Evolutionary conservation across 257 asterid species (phyloP).

Genomic region (Nicotiana tabacum): DNA sequence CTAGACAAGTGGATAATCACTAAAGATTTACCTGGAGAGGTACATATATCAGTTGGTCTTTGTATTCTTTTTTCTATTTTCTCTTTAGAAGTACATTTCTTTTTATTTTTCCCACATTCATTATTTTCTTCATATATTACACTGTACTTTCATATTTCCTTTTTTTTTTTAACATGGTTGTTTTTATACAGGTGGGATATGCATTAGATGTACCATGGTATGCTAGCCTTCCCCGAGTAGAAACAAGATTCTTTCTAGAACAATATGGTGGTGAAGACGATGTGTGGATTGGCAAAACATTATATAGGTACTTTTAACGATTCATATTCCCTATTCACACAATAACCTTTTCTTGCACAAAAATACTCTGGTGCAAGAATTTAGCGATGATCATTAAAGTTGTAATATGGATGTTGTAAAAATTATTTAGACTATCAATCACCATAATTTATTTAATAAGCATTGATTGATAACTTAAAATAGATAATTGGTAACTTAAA

Average conservation of each 20-base stretch:
- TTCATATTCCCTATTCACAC: not conserved
- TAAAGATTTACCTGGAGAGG: conserved; percentile 94
- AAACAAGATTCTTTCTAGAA: conserved; percentile 63
- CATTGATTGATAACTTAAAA: too few relatives aligned
- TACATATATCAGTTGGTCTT: conserved; percentile 12
- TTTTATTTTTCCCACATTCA: too few relatives aligned
- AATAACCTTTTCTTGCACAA: not conserved
- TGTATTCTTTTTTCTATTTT: not conserved
- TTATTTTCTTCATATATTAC: not conserved
- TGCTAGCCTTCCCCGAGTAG: conserved; percentile 69
- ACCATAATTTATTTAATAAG: too few relatives aligned
- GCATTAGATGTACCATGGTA: conserved; percentile 81
- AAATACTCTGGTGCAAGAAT: not conserved
- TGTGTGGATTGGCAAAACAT: conserved; percentile 93
- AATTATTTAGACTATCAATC: not conserved
- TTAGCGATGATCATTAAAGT: not conserved
- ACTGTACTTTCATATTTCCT: too few relatives aligned
- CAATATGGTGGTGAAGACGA: conserved; percentile 89
- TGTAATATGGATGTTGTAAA: too few relatives aligned
- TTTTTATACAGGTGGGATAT: conserved; percentile 52
- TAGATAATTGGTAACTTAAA: too few relatives aligned
- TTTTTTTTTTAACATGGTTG: not conserved
- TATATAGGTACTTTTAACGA: conserved; percentile 52
- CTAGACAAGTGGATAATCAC: conserved; percentile 89
- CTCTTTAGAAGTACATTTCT: too few relatives aligned